Percentiles rank a stretch among this genome's conserved stretches.
These are phyloP conservation scores for Entophlyctis luteolus DNA, from an alignment of 192 early-diverging fungal genomes.

Conservation along the genomic window DNA sequence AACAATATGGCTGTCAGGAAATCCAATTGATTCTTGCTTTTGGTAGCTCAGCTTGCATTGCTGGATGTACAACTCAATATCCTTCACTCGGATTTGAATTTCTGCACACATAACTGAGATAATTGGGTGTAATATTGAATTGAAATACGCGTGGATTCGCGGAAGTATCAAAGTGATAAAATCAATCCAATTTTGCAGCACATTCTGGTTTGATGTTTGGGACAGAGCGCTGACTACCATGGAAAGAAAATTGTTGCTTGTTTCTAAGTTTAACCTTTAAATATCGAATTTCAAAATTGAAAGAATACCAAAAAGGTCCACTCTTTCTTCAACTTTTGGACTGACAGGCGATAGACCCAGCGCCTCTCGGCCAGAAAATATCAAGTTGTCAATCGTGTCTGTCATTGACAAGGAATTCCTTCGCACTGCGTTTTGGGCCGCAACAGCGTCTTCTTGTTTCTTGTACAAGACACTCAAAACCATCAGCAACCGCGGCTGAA, in stretches of 20 bases:
- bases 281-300: neutral
- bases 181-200: slow-evolving; percentile 74
- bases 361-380: slow-evolving; percentile 14
- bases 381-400: slow-evolving; percentile 18
- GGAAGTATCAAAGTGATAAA: slow-evolving; percentile 63
- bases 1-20: slow-evolving; percentile 49
- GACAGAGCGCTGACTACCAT: slow-evolving; percentile 60
- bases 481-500: slow-evolving; percentile 2
- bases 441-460: slow-evolving; percentile 4
- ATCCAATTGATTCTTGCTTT: neutral
- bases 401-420: slow-evolving; percentile 10
- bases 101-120: slow-evolving; percentile 62
- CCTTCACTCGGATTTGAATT: slow-evolving; percentile 26
- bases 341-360: slow-evolving; percentile 3
- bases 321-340: slow-evolving; percentile 12
- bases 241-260: slow-evolving; percentile 52
- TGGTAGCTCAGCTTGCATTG: neutral
- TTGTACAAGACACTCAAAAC: neutral
- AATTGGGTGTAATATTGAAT: slow-evolving; percentile 58
- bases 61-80: neutral
- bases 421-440: neutral
- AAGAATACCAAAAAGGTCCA: neutral
- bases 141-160: slow-evolving; percentile 58
- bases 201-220: slow-evolving; percentile 55
- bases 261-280: slow-evolving; percentile 15